Evolutionary conservation across 805 yeast genomes (phyloP).

Genomic region (Vanderwaltozyma yarrowii): DNA sequence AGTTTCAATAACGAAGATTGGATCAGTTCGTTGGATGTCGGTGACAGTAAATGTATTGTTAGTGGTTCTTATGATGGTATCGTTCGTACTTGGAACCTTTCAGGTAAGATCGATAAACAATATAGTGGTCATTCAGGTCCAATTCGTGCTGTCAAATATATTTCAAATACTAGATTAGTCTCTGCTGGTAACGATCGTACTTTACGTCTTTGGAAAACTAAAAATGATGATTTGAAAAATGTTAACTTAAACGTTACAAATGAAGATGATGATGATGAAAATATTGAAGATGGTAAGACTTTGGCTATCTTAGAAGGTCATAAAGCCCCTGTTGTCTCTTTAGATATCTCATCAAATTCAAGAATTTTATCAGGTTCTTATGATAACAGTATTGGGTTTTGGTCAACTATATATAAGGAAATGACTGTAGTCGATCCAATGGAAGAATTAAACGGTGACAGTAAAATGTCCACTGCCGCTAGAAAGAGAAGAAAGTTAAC

Average conservation of each 20-base stretch:
- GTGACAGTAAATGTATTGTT: slow-evolving; percentile 41
- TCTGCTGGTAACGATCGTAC: slow-evolving; percentile 86
- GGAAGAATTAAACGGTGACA: slow-evolving; percentile 34
- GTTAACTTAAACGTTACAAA: slow-evolving; percentile 4
- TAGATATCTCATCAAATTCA: slow-evolving; percentile 49
- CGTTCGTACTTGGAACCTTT: slow-evolving; percentile 76
- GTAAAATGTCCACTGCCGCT: slow-evolving; percentile 62
- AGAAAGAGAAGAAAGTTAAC: slow-evolving; percentile 82
- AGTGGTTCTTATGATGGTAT: slow-evolving; percentile 94
- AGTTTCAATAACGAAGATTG: slow-evolving; percentile 91
- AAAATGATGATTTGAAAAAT: slow-evolving; percentile 25
- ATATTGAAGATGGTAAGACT: slow-evolving; percentile 58
- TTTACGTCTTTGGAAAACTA: slow-evolving; percentile 77
- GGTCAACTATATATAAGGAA: slow-evolving; percentile 84
- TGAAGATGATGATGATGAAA: slow-evolving; percentile 37
- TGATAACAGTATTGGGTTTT: slow-evolving; percentile 69
- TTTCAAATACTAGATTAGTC: slow-evolving; percentile 63
- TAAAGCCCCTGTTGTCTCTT: slow-evolving; percentile 70
- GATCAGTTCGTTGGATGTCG: slow-evolving; percentile 59
- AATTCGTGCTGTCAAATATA: slow-evolving; percentile 72
- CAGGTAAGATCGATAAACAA: slow-evolving; percentile 68
- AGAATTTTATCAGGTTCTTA: slow-evolving; percentile 76
- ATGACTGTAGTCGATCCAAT: slow-evolving; percentile 54
- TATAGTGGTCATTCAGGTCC: slow-evolving; percentile 85
- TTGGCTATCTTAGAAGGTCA: slow-evolving; percentile 85